A percentile compares a stretch with the other conserved stretches of the same genome.
phyloP scores from a whole-genome alignment of 164 flowering plant genomes.

The Vitis cinerea region DNA sequence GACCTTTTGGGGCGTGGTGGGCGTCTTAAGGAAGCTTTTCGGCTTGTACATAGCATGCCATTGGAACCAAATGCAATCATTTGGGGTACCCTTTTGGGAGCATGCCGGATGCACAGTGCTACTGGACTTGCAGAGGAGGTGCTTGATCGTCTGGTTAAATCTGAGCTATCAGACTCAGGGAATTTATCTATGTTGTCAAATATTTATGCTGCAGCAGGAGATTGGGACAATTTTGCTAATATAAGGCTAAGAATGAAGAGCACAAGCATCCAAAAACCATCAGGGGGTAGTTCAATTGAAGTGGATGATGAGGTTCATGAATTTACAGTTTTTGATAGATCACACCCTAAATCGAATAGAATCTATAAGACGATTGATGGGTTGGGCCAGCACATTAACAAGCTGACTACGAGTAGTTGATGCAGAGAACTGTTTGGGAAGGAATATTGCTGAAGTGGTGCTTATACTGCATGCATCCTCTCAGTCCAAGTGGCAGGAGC shows the following conservation, averaged over 20 bases:
- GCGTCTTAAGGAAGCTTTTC: slow-evolving; percentile 53
- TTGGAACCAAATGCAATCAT: slow-evolving; percentile 62
- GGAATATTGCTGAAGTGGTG: not conserved
- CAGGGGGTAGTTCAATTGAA: slow-evolving; percentile 70
- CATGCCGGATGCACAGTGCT: slow-evolving; percentile 60
- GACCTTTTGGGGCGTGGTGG: slow-evolving; percentile 70
- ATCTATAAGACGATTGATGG: slow-evolving; percentile 63
- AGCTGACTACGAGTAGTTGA: slow-evolving; percentile 23
- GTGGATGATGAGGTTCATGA: slow-evolving; percentile 59
- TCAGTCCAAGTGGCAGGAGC: no score
- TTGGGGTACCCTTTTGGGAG: slow-evolving; percentile 71
- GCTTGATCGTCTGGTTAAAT: slow-evolving; percentile 35
- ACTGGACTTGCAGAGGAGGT: slow-evolving; percentile 57
- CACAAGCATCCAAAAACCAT: slow-evolving; percentile 33
- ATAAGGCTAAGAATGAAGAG: slow-evolving; percentile 54
- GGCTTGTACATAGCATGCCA: slow-evolving; percentile 52
- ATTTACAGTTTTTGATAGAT: slow-evolving; percentile 56
- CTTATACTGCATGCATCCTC: no score
- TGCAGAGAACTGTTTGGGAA: not conserved
- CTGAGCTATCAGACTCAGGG: slow-evolving; percentile 52
- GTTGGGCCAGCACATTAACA: slow-evolving; percentile 48
- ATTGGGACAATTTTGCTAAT: slow-evolving; percentile 61
- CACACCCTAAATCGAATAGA: slow-evolving; percentile 50
- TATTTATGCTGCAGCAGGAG: slow-evolving; percentile 66
- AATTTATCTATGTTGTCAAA: slow-evolving; percentile 60